These are phyloP conservation scores for Oropetium thomaeum DNA, from an alignment of 176 grass and related monocot genomes.

Conservation along the genomic window DNA sequence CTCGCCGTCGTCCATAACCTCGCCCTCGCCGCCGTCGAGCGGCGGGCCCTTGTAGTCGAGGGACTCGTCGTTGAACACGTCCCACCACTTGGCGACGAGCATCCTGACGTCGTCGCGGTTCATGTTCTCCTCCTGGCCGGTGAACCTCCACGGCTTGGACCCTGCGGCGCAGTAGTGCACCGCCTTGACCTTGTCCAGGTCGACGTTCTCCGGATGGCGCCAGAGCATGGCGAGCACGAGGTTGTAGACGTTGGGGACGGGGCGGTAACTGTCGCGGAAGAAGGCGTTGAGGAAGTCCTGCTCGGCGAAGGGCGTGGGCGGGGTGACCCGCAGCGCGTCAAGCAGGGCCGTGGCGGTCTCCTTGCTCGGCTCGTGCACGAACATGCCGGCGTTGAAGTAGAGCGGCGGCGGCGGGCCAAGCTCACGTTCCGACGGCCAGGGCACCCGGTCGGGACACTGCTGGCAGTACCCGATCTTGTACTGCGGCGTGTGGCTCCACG, in stretches of 20 bases:
- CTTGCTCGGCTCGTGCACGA: slow-evolving; percentile 73
- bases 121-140: slow-evolving; percentile 80
- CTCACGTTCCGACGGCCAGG: slow-evolving; percentile 14
- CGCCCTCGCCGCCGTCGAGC: no score
- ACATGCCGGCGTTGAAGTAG: slow-evolving; percentile 91
- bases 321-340: slow-evolving; percentile 34
- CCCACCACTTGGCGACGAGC: slow-evolving; percentile 63
- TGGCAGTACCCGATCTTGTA: no score
- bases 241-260: slow-evolving; percentile 69
- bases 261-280: slow-evolving; percentile 76
- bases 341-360: slow-evolving; percentile 54
- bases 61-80: slow-evolving; percentile 54
- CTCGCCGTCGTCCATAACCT: no score
- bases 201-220: slow-evolving; percentile 85
- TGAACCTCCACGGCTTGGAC: slow-evolving; percentile 82
- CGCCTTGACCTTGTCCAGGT: slow-evolving; percentile 73
- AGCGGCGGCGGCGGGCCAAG: slow-evolving; percentile 66
- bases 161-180: slow-evolving; percentile 92
- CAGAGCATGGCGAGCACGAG: slow-evolving; percentile 80
- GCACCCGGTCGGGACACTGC: no score
- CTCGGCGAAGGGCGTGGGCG: slow-evolving; percentile 64
- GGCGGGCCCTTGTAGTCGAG: slow-evolving; percentile 49
- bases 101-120: slow-evolving; percentile 59
- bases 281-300: slow-evolving; percentile 92
- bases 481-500: no score